Evolutionary conservation across 2,329 filamentous ascomycete species (phyloP).

Genomic region (Remersonia thermophila): DNA sequence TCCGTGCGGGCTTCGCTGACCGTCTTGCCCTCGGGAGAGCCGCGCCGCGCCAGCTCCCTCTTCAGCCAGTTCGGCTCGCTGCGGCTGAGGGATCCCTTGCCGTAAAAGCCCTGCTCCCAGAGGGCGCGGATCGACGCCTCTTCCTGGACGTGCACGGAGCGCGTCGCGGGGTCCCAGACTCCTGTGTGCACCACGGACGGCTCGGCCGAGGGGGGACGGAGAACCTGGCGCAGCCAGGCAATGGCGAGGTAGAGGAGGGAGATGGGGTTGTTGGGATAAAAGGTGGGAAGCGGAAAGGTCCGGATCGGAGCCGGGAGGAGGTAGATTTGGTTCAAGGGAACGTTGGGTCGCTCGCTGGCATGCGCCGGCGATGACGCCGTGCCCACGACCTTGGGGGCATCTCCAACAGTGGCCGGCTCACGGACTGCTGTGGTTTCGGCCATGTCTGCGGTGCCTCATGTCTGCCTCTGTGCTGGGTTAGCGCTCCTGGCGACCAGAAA

Average conservation of each 20-base stretch:
- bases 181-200: constrained; percentile 54
- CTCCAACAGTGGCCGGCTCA: constrained; percentile 1
- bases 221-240: constrained; percentile 60
- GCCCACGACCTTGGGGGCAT: constrained; percentile 1
- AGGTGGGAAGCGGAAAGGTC: constrained; percentile 70
- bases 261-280: constrained; percentile 86
- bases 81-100: constrained; percentile 82
- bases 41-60: constrained; percentile 61
- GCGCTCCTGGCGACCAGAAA: not conserved
- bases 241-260: constrained; percentile 73
- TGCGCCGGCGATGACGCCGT: not conserved
- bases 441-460: constrained; percentile 35
- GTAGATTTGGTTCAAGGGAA: constrained; percentile 58
- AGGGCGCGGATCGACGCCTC: constrained; percentile 61
- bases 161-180: constrained; percentile 69
- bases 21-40: constrained; percentile 43
- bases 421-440: constrained; percentile 24
- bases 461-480: constrained; percentile 26
- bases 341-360: constrained; percentile 9
- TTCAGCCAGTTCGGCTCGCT: constrained; percentile 92
- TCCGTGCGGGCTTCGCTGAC: constrained; percentile 77
- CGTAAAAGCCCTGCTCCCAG: constrained; percentile 97
- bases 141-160: constrained; percentile 75
- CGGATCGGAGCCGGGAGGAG: constrained; percentile 67
- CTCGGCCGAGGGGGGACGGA: constrained; percentile 55